Percentiles rank a stretch among this genome's conserved stretches.
Conservation (phyloP, 2,329 filamentous ascomycete species). For the Fragosphaeria purpurea region DNA sequence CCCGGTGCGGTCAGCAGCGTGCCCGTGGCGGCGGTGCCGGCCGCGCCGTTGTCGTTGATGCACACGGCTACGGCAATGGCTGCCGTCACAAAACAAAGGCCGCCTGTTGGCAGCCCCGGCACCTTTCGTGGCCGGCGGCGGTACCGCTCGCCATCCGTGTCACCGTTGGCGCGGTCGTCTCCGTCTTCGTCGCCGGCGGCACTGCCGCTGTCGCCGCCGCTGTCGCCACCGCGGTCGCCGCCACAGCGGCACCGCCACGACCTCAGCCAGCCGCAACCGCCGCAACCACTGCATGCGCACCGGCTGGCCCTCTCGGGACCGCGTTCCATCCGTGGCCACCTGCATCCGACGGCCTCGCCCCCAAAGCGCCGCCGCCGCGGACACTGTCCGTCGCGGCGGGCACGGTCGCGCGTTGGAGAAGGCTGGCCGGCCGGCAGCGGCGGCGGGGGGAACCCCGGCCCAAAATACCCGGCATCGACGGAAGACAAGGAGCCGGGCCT, state of each 20-base stretch:
- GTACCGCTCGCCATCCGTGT: slow-evolving; percentile 25
- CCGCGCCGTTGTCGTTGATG: too few species aligned
- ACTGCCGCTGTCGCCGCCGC: neutral
- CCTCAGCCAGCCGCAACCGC: neutral
- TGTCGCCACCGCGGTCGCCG: slow-evolving; percentile 1
- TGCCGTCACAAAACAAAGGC: slow-evolving; percentile 9
- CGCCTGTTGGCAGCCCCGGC: slow-evolving; percentile 25
- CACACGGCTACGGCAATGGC: too few species aligned
- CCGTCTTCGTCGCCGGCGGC: neutral
- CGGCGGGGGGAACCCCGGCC: neutral
- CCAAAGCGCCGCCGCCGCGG: neutral
- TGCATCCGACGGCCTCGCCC: neutral
- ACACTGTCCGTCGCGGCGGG: slow-evolving; percentile 3
- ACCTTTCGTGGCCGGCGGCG: slow-evolving; percentile 32
- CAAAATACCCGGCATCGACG: neutral
- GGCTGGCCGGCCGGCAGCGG: too few species aligned
- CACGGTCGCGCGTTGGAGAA: slow-evolving; percentile 1
- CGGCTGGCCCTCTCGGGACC: neutral
- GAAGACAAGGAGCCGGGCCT: too few species aligned
- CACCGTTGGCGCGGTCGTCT: slow-evolving; percentile 3
- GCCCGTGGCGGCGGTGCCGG: neutral
- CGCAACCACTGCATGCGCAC: neutral
- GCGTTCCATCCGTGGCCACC: neutral
- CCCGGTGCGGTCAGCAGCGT: too few species aligned
- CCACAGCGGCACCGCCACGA: neutral